Evolutionary conservation across 768 basidiomycete species (phyloP), one percentile per base, ranked within the genome.

Genomic region (Pleurotus sapidus): DNA sequence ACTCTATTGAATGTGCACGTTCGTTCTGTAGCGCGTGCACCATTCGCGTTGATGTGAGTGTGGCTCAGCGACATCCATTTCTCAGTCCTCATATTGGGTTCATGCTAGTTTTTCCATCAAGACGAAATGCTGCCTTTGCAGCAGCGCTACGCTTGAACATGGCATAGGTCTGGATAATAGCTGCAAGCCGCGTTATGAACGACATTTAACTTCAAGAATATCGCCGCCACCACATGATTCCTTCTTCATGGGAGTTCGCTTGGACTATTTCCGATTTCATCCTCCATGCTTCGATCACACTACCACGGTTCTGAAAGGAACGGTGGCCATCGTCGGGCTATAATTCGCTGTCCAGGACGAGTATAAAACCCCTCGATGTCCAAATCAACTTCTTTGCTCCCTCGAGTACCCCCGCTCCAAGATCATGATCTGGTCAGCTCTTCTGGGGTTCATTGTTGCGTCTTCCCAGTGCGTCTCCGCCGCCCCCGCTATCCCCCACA

Each of bases 211-310:
- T 45, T 6, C 20, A 17, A 45, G 42, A 7, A 45, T 45, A 45
- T n/a, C 20, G n/a, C 20, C 42, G 42, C n/a, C 20, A 40, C 39
- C 39, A 45, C 42, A 23, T 45, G 42, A 5, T 23, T 23, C 38
- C n/a, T 43, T 39, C 34, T 40, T 43, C 51, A 54, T 54, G 51
- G 51, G 51, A 54, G 51, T 54, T 38, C 51, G 39, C 51, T 54
- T 54, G 42, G 42, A 34, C 51, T 38, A 23, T 27, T 42, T 34
- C 30, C 9, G 30, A 34, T 34, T 54, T 54, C 14, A 40, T 18
- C 37, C 7, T 54, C 38, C 51, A 54, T 20, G 51, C 38, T 39
- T 20, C 18, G 42, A 23, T 45, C 42, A 43, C 42, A 43, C 42
- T 14, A 23, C 51, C 37, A 40, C 42, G 39, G 15, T 54, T 54